These are phyloP conservation scores for Xylaria palmicola DNA, from an alignment of 495 filamentous ascomycete genomes.

Conservation along the genomic window DNA sequence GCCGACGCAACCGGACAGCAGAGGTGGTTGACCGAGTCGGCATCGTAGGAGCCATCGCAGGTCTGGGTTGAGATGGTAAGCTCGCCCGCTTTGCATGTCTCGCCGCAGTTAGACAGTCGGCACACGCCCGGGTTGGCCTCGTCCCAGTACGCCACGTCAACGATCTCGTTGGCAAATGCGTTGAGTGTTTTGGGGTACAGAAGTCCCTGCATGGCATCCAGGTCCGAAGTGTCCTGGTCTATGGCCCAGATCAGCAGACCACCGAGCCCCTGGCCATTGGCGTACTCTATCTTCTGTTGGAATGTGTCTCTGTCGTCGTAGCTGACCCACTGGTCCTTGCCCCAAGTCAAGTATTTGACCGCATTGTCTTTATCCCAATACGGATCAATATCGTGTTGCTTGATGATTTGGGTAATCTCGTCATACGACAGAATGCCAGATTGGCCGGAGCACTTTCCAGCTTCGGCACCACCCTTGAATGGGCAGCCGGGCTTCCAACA, in stretches of 20 bases:
- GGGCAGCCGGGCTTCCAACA: not conserved
- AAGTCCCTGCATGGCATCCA: conserved; percentile 20
- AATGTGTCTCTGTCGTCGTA: conserved; percentile 46
- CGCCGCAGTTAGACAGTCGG: not conserved
- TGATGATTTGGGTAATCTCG: no score
- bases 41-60: not conserved
- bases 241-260: conserved; percentile 31
- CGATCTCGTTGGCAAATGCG: not conserved
- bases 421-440: not conserved
- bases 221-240: conserved; percentile 25
- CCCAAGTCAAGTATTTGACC: conserved; percentile 40
- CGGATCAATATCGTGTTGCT: not conserved
- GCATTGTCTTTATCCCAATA: conserved; percentile 16
- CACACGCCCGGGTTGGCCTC: not conserved
- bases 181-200: conserved; percentile 1
- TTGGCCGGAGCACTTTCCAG: not conserved
- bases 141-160: not conserved
- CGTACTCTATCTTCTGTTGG: conserved; percentile 37
- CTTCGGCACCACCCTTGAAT: no score
- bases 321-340: conserved; percentile 45
- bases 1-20: not conserved
- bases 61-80: not conserved
- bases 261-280: conserved; percentile 30
- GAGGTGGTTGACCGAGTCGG: not conserved
- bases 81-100: not conserved